These are phyloP conservation scores for Lentinus polychrous DNA, from an alignment of 1,284 basidiomycete genomes.

Conservation along the genomic window DNA sequence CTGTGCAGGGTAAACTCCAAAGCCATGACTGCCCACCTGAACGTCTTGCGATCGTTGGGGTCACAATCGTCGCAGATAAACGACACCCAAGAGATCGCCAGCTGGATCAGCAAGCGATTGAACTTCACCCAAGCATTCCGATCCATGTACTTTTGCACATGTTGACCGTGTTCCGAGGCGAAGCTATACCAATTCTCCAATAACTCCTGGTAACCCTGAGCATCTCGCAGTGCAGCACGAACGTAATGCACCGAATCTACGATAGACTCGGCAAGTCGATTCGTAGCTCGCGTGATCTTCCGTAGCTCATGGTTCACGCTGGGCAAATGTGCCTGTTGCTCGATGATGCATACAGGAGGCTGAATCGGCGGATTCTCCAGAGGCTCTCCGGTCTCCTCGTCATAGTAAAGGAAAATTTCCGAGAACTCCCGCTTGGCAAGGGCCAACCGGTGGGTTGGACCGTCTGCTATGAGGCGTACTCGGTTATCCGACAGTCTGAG, in stretches of 20 bases:
- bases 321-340: conserved; percentile 90
- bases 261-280: conserved; percentile 88
- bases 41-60: conserved; percentile 92
- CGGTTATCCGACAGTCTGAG: conserved; percentile 80
- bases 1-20: conserved; percentile 91
- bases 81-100: conserved; percentile 95
- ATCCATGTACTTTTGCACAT: conserved; percentile 86
- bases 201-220: conserved; percentile 75
- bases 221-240: conserved; percentile 56
- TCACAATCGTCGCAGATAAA: conserved; percentile 99
- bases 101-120: conserved; percentile 75
- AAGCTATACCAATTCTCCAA: conserved; percentile 96
- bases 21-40: conserved; percentile 97
- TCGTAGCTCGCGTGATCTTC: conserved; percentile 86
- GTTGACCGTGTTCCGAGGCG: conserved; percentile 91
- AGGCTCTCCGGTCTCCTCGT: conserved; percentile 57
- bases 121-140: conserved; percentile 65
- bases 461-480: conserved; percentile 83
- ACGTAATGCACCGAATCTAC: conserved; percentile 87
- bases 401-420: conserved; percentile 54
- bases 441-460: conserved; percentile 70
- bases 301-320: conserved; percentile 85
- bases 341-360: conserved; percentile 60
- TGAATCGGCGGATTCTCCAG: conserved; percentile 34
- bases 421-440: conserved; percentile 77